Conservation (phyloP, 176 grass and related monocot genomes). For the Oryza rufipogon region DNA sequence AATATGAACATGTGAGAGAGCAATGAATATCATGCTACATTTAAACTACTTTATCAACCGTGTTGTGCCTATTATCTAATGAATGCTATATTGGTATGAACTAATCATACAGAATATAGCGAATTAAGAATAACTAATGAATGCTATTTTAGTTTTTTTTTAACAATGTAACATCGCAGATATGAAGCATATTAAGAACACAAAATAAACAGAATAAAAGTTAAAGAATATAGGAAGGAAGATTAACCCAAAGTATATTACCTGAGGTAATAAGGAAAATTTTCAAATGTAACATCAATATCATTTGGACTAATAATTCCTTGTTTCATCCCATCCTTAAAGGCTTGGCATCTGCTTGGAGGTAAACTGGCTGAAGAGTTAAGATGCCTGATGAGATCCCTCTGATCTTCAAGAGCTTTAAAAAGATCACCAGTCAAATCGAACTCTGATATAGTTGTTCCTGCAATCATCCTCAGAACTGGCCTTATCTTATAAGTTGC, state of each 20-base stretch:
- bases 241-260: slow-evolving; percentile 50
- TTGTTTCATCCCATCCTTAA: slow-evolving; percentile 90
- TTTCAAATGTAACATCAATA: slow-evolving; percentile 86
- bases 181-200: slow-evolving; percentile 12
- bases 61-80: slow-evolving; percentile 17
- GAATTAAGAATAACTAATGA: not conserved
- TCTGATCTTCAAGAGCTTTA: slow-evolving; percentile 88
- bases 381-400: slow-evolving; percentile 67
- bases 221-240: slow-evolving; percentile 32
- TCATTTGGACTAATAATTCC: slow-evolving; percentile 81
- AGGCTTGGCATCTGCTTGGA: slow-evolving; percentile 75
- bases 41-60: not conserved
- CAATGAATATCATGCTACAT: slow-evolving; percentile 2
- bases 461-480: slow-evolving; percentile 75
- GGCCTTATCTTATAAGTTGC: slow-evolving; percentile 76
- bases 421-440: slow-evolving; percentile 85
- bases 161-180: slow-evolving; percentile 30
- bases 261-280: slow-evolving; percentile 98
- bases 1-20: not conserved
- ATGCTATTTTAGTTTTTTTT: slow-evolving; percentile 27
- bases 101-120: not conserved
- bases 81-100: slow-evolving; percentile 1
- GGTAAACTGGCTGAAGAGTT: slow-evolving; percentile 58
- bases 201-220: slow-evolving; percentile 23
- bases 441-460: slow-evolving; percentile 67